Evolutionary conservation across 495 filamentous ascomycete species (phyloP).

Genomic region (Penicillium turbatum): DNA sequence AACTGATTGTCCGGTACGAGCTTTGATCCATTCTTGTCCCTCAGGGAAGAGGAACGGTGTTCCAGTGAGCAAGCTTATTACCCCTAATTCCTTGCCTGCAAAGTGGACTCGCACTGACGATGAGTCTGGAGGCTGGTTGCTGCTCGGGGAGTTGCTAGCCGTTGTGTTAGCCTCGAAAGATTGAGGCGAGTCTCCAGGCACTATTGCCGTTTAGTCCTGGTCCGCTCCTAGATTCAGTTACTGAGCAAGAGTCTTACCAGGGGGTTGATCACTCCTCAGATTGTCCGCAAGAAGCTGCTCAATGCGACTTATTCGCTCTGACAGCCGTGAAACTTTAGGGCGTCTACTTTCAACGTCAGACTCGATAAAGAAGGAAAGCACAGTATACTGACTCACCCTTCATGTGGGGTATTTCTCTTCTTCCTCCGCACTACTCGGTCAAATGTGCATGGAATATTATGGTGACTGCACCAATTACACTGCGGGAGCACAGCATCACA

Average conservation of each 20-base stretch:
- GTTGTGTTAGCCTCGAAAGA: constrained; percentile 7
- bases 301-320: constrained; percentile 40
- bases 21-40: constrained; percentile 44
- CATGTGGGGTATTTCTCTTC: constrained; percentile 26
- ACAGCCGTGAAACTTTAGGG: constrained; percentile 28
- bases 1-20: constrained; percentile 42
- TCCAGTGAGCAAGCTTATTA: constrained; percentile 43
- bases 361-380: neutral
- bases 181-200: constrained; percentile 7
- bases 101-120: constrained; percentile 45
- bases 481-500: constrained; percentile 41
- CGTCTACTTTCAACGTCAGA: constrained; percentile 14
- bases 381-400: constrained; percentile 14
- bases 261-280: constrained; percentile 17
- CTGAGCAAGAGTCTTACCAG: constrained; percentile 15
- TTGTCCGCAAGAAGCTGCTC: constrained; percentile 38
- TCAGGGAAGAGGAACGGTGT: constrained; percentile 45
- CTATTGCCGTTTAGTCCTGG: constrained; percentile 5
- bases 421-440: constrained; percentile 35
- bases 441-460: constrained; percentile 47
- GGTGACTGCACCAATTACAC: constrained; percentile 54
- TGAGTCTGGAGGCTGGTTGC: constrained; percentile 18
- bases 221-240: neutral
- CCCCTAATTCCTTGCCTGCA: constrained; percentile 44
- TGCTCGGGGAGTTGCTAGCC: constrained; percentile 19